phyloP scores from a whole-genome alignment of 2,329 filamentous ascomycete genomes.

The Ophiostoma sp. region DNA sequence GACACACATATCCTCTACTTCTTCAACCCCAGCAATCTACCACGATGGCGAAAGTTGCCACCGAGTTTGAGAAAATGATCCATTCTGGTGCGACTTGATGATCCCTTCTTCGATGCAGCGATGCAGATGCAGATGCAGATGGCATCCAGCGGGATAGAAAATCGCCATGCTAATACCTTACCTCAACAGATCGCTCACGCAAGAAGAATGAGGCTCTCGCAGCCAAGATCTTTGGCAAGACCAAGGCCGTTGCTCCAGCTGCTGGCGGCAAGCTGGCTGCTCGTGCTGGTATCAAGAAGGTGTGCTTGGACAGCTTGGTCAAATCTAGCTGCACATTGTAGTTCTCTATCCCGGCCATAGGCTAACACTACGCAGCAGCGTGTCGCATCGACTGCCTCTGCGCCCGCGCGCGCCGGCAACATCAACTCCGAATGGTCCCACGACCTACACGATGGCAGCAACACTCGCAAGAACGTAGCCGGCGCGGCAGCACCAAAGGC shows the following conservation, averaged over 20 bases:
- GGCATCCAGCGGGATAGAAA: not conserved
- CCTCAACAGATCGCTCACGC: constrained; percentile 53
- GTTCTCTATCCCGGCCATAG: not conserved
- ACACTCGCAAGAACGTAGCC: constrained; percentile 29
- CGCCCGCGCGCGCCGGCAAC: constrained; percentile 37
- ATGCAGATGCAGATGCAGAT: not conserved
- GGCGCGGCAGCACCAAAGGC: constrained; percentile 21
- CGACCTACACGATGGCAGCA: constrained; percentile 53
- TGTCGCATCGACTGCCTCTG: constrained; percentile 32
- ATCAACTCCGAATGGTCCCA: constrained; percentile 67
- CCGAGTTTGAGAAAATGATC: constrained; percentile 53
- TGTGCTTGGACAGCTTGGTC: constrained; percentile 32
- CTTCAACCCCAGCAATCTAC: not conserved
- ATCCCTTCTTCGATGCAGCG: not conserved
- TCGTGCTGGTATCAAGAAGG: constrained; percentile 69
- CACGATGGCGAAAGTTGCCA: constrained; percentile 32
- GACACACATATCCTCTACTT: not conserved
- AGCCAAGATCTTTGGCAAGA: constrained; percentile 60
- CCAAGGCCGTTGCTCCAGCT: constrained; percentile 36
- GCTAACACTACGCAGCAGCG: constrained; percentile 26
- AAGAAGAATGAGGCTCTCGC: constrained; percentile 69
- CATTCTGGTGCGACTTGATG: constrained; percentile 41
- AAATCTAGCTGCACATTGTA: not conserved
- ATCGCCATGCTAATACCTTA: constrained; percentile 4
- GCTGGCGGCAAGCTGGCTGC: constrained; percentile 56